Conservation (phyloP, 345 rosid genomes). For the Bruguiera sexangula region DNA sequence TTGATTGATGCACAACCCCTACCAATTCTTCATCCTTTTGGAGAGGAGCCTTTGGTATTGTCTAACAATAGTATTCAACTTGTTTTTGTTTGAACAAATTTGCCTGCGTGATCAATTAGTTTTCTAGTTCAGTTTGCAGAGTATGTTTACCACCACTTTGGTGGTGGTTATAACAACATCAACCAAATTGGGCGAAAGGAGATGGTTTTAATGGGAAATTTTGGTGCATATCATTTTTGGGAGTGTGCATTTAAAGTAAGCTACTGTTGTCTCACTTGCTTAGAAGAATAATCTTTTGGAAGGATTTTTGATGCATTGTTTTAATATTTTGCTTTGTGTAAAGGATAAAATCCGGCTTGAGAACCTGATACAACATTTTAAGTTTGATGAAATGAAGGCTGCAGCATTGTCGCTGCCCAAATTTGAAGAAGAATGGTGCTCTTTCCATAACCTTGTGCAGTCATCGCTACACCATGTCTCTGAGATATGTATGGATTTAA, state of each 20-base stretch:
- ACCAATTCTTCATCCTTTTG: slow-evolving; percentile 80
- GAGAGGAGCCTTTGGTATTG: slow-evolving; percentile 66
- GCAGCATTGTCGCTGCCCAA: slow-evolving; percentile 33
- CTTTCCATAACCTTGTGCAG: slow-evolving; percentile 64
- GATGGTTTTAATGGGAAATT: slow-evolving; percentile 56
- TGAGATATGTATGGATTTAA: slow-evolving; percentile 60
- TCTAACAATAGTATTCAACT: slow-evolving; percentile 17
- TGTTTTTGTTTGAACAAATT: slow-evolving; percentile 14
- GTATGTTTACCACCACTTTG: slow-evolving; percentile 46
- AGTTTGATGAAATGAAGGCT: slow-evolving; percentile 37
- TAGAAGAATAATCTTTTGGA: slow-evolving; percentile 1
- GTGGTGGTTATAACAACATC: slow-evolving; percentile 39
- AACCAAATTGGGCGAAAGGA: slow-evolving; percentile 59
- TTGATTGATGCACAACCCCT: slow-evolving; percentile 81
- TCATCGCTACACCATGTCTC: slow-evolving; percentile 69
- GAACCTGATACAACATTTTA: slow-evolving; percentile 49
- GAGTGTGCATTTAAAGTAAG: slow-evolving; percentile 72
- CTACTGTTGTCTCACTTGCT: slow-evolving; percentile 8
- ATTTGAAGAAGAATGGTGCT: slow-evolving; percentile 92
- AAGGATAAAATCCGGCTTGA: slow-evolving; percentile 77
- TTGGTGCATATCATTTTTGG: slow-evolving; percentile 87
- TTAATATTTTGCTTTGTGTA: slow-evolving; percentile 23
- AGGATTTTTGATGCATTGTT: slow-evolving; percentile 12
- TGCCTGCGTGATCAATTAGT: slow-evolving; percentile 16
- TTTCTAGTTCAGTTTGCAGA: slow-evolving; percentile 52